Percentiles rank a stretch among this genome's conserved stretches.
phyloP scores from a whole-genome alignment of 257 asterid genomes.

The Henckelia pumila region DNA sequence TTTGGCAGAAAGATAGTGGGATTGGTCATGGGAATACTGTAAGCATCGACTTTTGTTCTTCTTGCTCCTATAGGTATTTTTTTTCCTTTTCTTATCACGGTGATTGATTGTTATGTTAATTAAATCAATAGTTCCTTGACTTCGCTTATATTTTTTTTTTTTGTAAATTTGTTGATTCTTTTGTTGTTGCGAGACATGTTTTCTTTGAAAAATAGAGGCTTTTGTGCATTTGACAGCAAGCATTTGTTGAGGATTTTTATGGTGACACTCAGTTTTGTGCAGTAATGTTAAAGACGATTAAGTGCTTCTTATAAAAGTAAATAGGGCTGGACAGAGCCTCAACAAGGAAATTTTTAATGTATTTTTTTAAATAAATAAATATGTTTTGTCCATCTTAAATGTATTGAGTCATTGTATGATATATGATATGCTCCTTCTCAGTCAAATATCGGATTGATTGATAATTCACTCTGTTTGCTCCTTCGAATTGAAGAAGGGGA shows the following conservation, averaged over 20 bases:
- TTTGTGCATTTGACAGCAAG: background rate
- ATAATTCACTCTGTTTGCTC: background rate
- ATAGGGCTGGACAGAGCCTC: background rate
- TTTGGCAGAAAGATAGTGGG: slow-evolving; percentile 54
- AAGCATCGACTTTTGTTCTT: slow-evolving; percentile 79
- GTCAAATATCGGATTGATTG: background rate
- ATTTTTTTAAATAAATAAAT: too few species aligned
- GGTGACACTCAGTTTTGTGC: background rate
- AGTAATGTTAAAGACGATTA: slow-evolving; percentile 6
- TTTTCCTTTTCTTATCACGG: background rate
- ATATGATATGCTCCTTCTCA: background rate
- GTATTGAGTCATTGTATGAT: background rate
- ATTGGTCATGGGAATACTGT: slow-evolving; percentile 80
- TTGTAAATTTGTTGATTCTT: slow-evolving; percentile 13
- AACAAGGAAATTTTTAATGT: background rate
- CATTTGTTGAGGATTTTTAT: background rate
- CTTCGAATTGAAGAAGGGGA: background rate
- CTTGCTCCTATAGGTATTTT: slow-evolving; percentile 82
- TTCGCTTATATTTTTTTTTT: slow-evolving; percentile 6
- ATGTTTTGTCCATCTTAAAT: background rate
- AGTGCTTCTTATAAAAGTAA: background rate
- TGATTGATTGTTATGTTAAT: background rate
- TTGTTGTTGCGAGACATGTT: background rate
- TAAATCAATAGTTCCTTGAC: background rate
- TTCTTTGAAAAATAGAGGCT: background rate